A percentile compares a stretch with the other conserved stretches of the same genome.
Conservation (phyloP, 2,329 filamentous ascomycete species). For the Aureobasidium musti region DNA sequence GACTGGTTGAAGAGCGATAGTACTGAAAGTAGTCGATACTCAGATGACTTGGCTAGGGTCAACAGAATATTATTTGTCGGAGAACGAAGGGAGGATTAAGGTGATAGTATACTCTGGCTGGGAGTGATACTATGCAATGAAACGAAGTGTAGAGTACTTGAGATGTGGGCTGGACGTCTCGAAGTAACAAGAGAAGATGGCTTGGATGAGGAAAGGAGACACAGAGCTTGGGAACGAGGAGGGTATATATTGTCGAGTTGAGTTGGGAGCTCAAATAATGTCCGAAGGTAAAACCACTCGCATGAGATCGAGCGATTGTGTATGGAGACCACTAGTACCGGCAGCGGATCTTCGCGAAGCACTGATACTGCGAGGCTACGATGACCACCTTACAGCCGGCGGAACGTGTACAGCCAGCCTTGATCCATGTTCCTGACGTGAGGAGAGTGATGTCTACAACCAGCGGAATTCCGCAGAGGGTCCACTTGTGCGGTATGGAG, state of each 20-base stretch:
- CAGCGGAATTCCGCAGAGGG: conserved; percentile 36
- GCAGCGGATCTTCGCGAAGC: conserved; percentile 43
- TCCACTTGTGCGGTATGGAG: conserved; percentile 28
- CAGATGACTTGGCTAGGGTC: conserved; percentile 23
- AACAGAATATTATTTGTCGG: conserved; percentile 5
- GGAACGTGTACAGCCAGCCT: conserved; percentile 45
- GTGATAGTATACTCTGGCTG: conserved; percentile 29
- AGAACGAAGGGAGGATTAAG: not conserved
- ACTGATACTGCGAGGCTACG: conserved; percentile 38
- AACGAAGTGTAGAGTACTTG: conserved; percentile 22
- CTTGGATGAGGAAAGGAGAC: conserved; percentile 22
- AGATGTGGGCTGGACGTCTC: conserved; percentile 32
- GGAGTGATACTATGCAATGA: conserved; percentile 26
- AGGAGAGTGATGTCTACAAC: conserved; percentile 42
- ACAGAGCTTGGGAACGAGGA: conserved; percentile 27
- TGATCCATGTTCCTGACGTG: conserved; percentile 42
- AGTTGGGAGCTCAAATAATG: conserved; percentile 15
- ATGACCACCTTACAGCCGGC: conserved; percentile 37
- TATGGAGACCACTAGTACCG: conserved; percentile 34
- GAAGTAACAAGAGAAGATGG: conserved; percentile 25
- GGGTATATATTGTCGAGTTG: conserved; percentile 44
- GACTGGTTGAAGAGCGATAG: conserved; percentile 26
- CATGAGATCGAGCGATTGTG: conserved; percentile 41
- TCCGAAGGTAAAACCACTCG: conserved; percentile 31
- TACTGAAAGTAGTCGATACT: conserved; percentile 24